Base-by-base conservation (phyloP, 805 yeast species). In the Tetrapisispora fleetii region DNA sequence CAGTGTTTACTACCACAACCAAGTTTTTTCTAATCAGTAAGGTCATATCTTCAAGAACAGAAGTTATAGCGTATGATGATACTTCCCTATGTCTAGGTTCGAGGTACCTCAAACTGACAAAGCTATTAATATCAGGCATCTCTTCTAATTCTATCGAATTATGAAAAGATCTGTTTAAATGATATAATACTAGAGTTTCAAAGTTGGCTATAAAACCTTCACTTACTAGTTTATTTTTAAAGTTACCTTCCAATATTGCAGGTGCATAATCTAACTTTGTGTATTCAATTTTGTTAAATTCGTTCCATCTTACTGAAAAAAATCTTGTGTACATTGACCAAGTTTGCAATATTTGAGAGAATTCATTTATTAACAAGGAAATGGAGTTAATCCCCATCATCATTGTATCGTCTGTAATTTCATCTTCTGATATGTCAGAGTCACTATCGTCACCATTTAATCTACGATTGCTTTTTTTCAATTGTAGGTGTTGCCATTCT, bases 251-350 rank as follows among this genome's bases (percentile, higher is more conserved):
- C 1, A 49, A 11, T 7, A 66, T 56, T 16, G 66, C 63, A 32
- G 51, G 48, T 17, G 67, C 64, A 4, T 57, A 47, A n/a, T 22
- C 37, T 33, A 61, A 43, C 13, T 47, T 41, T 16, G 46, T 48
- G 1, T 48, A 33, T 16, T 21, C 28, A 1, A 45, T 35, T 5
- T 52, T 50, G 10, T 54, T 49, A 41, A 76, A 72, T 45, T 74
- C 77, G 47, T 74, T 74, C 81, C 90, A 87, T 50, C 83, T 78
- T 18, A 78, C 74, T 0, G 84, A 76, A 55, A 85, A 75, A 57
- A 88, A 89, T 57, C 79, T 78, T 50, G 83, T 74, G 61, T 86
- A 87, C 69, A 83, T 72, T 18, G 85, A 73, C 98, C 98, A 91
- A 52, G 88, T 81, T 59, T 85, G 86, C 59, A 91, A 68, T 62